These are phyloP conservation scores for Schoenoplectus triqueter DNA, from an alignment of 202 grass and related monocot genomes.

Conservation along the genomic window DNA sequence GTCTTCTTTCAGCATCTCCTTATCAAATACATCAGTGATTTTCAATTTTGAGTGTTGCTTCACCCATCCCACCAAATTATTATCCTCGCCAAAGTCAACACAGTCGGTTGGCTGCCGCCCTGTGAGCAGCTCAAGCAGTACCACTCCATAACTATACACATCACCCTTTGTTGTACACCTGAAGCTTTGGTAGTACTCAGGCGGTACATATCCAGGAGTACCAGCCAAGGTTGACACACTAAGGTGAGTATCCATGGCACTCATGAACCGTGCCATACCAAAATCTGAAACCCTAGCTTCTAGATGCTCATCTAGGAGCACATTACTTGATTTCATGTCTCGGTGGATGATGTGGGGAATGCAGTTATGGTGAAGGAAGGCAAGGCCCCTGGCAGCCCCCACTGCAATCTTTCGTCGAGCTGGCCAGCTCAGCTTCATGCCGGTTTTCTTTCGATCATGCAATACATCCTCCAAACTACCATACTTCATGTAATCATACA, in stretches of 20 bases:
- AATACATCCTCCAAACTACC: slow-evolving; percentile 94
- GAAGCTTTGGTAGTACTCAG: slow-evolving; percentile 97
- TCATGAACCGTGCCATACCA: slow-evolving; percentile 89
- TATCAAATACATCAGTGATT: slow-evolving; percentile 75
- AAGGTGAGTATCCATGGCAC: slow-evolving; percentile 77
- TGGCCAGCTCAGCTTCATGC: slow-evolving; percentile 71
- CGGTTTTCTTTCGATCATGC: slow-evolving; percentile 64
- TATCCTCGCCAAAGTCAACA: slow-evolving; percentile 78
- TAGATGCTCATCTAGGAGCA: slow-evolving; percentile 76
- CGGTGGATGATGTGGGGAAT: slow-evolving; percentile 89
- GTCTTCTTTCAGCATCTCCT: slow-evolving; percentile 77
- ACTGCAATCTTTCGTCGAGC: slow-evolving; percentile 68
- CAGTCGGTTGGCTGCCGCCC: slow-evolving; percentile 76
- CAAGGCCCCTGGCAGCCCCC: slow-evolving; percentile 79
- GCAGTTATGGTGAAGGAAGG: slow-evolving; percentile 93
- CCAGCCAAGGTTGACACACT: slow-evolving; percentile 94
- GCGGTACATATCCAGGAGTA: slow-evolving; percentile 92
- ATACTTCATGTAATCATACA: slow-evolving; percentile 91
- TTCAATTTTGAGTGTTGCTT: slow-evolving; percentile 68
- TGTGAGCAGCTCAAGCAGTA: slow-evolving; percentile 89
- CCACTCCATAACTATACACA: slow-evolving; percentile 90
- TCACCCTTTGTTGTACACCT: slow-evolving; percentile 92
- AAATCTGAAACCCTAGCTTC: slow-evolving; percentile 98
- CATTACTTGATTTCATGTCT: slow-evolving; percentile 98
- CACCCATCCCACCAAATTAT: slow-evolving; percentile 96